phyloP scores from a whole-genome alignment of 2,329 filamentous ascomycete genomes.

The Fusarium decemcellulare region DNA sequence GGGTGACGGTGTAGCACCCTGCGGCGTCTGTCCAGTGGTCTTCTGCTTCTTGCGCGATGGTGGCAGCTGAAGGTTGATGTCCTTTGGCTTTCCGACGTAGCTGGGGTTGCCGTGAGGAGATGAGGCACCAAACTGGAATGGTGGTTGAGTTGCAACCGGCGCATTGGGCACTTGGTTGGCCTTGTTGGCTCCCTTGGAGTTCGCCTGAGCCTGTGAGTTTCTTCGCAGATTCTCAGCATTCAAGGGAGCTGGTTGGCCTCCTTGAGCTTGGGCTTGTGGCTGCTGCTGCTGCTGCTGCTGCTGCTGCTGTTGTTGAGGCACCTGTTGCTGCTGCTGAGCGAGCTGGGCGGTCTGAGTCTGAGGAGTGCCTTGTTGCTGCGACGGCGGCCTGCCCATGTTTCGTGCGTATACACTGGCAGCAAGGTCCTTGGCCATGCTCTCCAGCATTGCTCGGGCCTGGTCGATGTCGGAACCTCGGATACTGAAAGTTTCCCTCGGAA shows the following conservation, averaged over 20 bases:
- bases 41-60: constrained; percentile 71
- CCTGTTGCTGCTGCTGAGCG: constrained; percentile 51
- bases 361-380: constrained; percentile 45
- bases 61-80: constrained; percentile 71
- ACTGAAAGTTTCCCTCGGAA: constrained; percentile 64
- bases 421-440: constrained; percentile 67
- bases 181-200: constrained; percentile 58
- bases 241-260: constrained; percentile 50
- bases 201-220: constrained; percentile 63
- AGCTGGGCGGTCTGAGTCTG: constrained; percentile 49
- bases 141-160: constrained; percentile 70
- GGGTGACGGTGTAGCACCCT: constrained; percentile 61
- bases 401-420: constrained; percentile 50
- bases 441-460: constrained; percentile 61
- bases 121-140: constrained; percentile 67
- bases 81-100: constrained; percentile 65
- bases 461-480: constrained; percentile 67
- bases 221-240: constrained; percentile 67
- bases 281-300: constrained; percentile 44
- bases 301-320: constrained; percentile 50
- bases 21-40: constrained; percentile 56
- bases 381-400: constrained; percentile 41
- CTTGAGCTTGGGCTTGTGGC: constrained; percentile 40
- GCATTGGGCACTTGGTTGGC: constrained; percentile 67
- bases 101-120: constrained; percentile 73